Evolutionary conservation across 805 yeast genomes (phyloP), one percentile per base, ranked within the genome.

Genomic region (Diddensiella transvaalensis): DNA sequence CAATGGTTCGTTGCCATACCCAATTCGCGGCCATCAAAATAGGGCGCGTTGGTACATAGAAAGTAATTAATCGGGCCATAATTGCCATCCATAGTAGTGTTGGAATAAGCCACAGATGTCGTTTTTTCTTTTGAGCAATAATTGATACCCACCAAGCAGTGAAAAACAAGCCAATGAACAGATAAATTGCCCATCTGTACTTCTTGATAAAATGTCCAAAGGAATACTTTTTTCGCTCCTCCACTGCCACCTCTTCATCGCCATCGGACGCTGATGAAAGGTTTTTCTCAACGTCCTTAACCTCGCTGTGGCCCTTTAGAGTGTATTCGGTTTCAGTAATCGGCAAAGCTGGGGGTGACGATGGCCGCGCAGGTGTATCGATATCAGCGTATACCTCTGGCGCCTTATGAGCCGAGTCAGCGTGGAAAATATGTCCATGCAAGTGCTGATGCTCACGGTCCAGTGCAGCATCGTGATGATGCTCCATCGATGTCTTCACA

Each of bases 81-180:
- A 78, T 61, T 63, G 71, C 65, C 37, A 73, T 68, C 74, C 77
- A 79, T 40, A 79, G 55, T 18, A 79, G 61, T 2, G 83, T 78
- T 17, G 83, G 83, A 51, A 79, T 76, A 57, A 79, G 72, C 83
- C 83, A 79, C 50, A 70, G 55, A 53, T 64, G 76, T 47, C 82
- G 66, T 40, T 73, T 74, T 51, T 72, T 70, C 4, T 71, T 58
- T 59, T 77, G 83, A 44, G 74, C 74, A 23, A 79, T 46, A 49
- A 79, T 76, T 13, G 80, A 72, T 39, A 78, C 59, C 83, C 83
- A 79, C 79, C 79, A 75, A 8, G 76, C 65, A n/a, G 80, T 75
- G 66, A 76, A 74, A 51, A 75, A 60, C 53, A 62, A 26, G 49
- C 73, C 64, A 52, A 59, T 45, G 58, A 65, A 55, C 6, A 67